Conservation (phyloP, 306 rosid species). For the Potentilla sterilis region DNA sequence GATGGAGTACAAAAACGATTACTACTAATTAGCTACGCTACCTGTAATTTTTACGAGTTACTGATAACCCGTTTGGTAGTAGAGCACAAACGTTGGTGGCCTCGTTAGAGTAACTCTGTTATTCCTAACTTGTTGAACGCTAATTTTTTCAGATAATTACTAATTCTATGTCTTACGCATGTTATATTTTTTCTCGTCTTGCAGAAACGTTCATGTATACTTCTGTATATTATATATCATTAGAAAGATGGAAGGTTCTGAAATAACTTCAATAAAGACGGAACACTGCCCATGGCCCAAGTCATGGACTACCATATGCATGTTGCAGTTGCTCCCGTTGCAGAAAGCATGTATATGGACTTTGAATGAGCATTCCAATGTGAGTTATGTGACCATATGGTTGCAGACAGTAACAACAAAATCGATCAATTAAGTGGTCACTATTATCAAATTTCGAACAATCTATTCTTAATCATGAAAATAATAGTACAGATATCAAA, state of each 20-base stretch:
- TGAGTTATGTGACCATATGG: not conserved
- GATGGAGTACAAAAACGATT: too few relatives aligned
- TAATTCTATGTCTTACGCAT: too few relatives aligned
- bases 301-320: constrained; percentile 14
- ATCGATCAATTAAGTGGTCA: not conserved
- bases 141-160: too few relatives aligned
- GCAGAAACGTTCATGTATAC: not conserved
- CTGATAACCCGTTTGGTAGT: too few relatives aligned
- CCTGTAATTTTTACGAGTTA: too few relatives aligned
- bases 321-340: not conserved
- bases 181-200: not conserved
- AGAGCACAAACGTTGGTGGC: too few relatives aligned
- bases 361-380: constrained; percentile 1
- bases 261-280: not conserved
- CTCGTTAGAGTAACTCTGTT: too few relatives aligned
- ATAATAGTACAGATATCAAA: not conserved
- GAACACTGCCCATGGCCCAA: constrained; percentile 1
- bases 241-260: not conserved
- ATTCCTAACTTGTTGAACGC: too few relatives aligned
- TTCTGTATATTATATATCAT: constrained; percentile 7
- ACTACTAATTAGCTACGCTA: too few relatives aligned
- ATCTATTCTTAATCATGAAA: not conserved
- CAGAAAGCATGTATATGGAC: not conserved
- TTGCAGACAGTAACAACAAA: not conserved
- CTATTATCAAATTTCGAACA: not conserved